Conservation (phyloP, 2,329 filamentous ascomycete genomes). For the Dryadomyces sulphureus region DNA sequence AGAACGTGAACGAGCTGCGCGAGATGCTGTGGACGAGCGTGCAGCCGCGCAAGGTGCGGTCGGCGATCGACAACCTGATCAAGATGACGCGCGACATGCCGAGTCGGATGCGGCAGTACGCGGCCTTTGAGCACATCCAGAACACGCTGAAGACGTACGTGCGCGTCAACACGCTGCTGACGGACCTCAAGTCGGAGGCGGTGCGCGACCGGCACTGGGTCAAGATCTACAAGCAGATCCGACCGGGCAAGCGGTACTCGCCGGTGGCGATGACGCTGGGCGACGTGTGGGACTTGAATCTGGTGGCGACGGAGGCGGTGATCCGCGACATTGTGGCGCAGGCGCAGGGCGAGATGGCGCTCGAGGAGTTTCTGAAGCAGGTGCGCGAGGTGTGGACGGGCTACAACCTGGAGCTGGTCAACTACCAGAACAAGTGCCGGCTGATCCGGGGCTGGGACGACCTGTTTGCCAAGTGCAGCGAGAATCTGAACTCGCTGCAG, state of each 20-base stretch:
- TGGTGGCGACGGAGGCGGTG: conserved; percentile 70
- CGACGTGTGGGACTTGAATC: conserved; percentile 94
- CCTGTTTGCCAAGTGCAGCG: conserved; percentile 93
- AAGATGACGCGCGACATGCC: conserved; percentile 99
- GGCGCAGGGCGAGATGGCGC: conserved; percentile 92
- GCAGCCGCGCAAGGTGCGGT: conserved; percentile 81
- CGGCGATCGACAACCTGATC: conserved; percentile 78
- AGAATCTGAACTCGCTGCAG: conserved; percentile 92
- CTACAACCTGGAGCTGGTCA: conserved; percentile 85
- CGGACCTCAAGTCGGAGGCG: conserved; percentile 89
- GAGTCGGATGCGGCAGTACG: conserved; percentile 96
- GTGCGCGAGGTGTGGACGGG: conserved; percentile 95
- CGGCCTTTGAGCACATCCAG: conserved; percentile 98
- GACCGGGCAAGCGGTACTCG: conserved; percentile 85
- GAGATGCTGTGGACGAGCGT: conserved; percentile 92
- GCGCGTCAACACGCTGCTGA: conserved; percentile 78
- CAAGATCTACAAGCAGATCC: conserved; percentile 93
- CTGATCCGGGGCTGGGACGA: conserved; percentile 98
- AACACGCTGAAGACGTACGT: conserved; percentile 74
- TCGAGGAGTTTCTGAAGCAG: conserved; percentile 94
- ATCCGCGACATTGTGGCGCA: conserved; percentile 91
- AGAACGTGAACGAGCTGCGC: conserved; percentile 81
- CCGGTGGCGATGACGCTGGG: conserved; percentile 91
- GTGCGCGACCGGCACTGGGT: conserved; percentile 94
- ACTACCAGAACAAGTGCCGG: conserved; percentile 95